These are phyloP conservation scores for Umbelopsis sp. DNA, from an alignment of 192 early-diverging fungal genomes.

Conservation along the genomic window DNA sequence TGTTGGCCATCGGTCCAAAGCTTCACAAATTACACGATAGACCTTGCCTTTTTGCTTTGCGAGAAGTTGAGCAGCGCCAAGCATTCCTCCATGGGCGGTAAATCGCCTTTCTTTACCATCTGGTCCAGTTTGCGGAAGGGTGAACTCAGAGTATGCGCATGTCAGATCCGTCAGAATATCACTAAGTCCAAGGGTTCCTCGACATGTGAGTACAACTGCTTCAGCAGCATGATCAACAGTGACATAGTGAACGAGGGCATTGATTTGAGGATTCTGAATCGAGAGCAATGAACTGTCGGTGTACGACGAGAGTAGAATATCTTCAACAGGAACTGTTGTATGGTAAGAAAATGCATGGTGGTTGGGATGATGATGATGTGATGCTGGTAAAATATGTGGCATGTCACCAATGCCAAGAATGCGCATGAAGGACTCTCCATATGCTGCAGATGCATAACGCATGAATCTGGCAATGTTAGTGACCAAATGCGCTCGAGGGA, in stretches of 20 bases:
- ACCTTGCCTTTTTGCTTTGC: conserved; percentile 67
- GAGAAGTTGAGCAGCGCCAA: conserved; percentile 73
- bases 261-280: conserved; percentile 57
- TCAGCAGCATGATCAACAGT: conserved; percentile 79
- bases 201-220: conserved; percentile 78
- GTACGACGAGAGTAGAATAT: conserved; percentile 74
- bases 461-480: conserved; percentile 72
- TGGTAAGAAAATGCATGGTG: conserved; percentile 81
- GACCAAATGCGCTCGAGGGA: conserved; percentile 58
- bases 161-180: conserved; percentile 90
- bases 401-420: conserved; percentile 65
- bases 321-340: conserved; percentile 70
- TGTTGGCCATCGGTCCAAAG: conserved; percentile 69
- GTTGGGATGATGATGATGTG: conserved; percentile 57
- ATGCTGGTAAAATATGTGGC: conserved; percentile 38
- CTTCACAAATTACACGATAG: conserved; percentile 69
- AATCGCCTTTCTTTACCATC: conserved; percentile 37
- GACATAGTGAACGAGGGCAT: conserved; percentile 78
- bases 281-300: conserved; percentile 45
- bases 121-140: conserved; percentile 37
- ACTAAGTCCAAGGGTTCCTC: conserved; percentile 84
- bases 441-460: conserved; percentile 68
- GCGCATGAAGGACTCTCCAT: conserved; percentile 75
- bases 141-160: conserved; percentile 68
- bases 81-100: conserved; percentile 85